These are phyloP conservation scores for Penicillium fimorum DNA, from an alignment of 495 filamentous ascomycete genomes.

Conservation along the genomic window DNA sequence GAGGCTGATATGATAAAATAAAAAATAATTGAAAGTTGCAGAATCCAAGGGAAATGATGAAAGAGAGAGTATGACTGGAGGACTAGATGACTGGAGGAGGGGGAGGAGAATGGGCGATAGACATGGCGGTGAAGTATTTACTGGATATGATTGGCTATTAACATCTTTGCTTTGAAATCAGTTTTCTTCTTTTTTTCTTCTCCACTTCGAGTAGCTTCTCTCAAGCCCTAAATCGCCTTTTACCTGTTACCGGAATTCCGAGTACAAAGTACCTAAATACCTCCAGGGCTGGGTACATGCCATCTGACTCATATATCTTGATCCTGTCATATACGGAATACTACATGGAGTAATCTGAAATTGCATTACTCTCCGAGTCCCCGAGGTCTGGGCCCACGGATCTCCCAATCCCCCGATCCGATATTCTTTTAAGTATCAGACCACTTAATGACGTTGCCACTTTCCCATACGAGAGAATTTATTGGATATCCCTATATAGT, in stretches of 20 bases:
- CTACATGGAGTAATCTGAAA: not conserved
- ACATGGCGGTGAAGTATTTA: not conserved
- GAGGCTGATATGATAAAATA: conserved; percentile 5
- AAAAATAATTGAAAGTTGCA: not conserved
- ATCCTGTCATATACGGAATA: not conserved
- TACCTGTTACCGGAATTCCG: not conserved
- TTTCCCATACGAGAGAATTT: not conserved
- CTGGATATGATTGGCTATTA: not conserved
- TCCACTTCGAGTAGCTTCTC: conserved; percentile 6
- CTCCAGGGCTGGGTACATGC: too few relatives aligned
- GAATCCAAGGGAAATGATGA: conserved; percentile 6
- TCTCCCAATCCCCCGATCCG: not conserved
- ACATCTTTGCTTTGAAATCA: conserved; percentile 12
- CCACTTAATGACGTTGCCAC: conserved; percentile 5
- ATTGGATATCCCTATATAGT: not conserved
- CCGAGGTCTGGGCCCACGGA: conserved; percentile 5
- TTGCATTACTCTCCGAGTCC: not conserved
- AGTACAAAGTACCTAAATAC: not conserved
- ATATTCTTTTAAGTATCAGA: not conserved
- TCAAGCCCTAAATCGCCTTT: not conserved
- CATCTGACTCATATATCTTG: not conserved
- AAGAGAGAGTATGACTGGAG: conserved; percentile 4
- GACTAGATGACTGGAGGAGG: not conserved
- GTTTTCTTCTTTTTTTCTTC: not conserved
- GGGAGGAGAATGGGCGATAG: not conserved